These are phyloP conservation scores for Telfairia occidentalis DNA, from an alignment of 331 rosid species.

Conservation along the genomic window DNA sequence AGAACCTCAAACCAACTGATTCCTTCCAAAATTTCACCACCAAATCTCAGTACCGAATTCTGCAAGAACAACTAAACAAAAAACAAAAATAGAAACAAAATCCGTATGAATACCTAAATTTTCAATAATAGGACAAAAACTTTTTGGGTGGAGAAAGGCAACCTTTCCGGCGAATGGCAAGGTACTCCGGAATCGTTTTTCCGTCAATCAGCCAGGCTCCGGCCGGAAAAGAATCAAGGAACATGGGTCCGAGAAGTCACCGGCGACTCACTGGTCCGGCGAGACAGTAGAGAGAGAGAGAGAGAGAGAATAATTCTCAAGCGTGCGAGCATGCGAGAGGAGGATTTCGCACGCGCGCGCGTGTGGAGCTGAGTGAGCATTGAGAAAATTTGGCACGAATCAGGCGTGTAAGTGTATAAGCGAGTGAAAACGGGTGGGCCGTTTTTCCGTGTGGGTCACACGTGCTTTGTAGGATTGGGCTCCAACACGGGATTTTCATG, in stretches of 20 bases:
- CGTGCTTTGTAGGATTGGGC: not conserved
- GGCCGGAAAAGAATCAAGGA: conserved; percentile 4
- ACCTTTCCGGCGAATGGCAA: not conserved
- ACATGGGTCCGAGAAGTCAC: not conserved
- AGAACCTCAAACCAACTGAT: not conserved
- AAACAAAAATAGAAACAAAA: not conserved
- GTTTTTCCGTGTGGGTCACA: conserved; percentile 12
- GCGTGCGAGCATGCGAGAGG: conserved; percentile 15
- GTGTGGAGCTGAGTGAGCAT: not conserved
- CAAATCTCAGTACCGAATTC: not conserved
- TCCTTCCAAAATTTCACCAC: not conserved
- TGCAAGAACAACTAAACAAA: not conserved
- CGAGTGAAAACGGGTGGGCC: not conserved
- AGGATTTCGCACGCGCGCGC: conserved; percentile 11
- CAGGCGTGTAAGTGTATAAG: not conserved
- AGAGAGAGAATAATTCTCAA: conserved; percentile 7
- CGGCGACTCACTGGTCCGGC: conserved; percentile 11
- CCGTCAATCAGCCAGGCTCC: not conserved
- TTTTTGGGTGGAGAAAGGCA: not conserved
- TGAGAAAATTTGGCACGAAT: conserved; percentile 3
- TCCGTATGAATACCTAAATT: conserved; percentile 4
- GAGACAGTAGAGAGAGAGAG: not conserved
- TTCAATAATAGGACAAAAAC: not conserved
- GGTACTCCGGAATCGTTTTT: not conserved
- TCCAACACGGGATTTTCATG: not conserved